Evolutionary conservation across 1,139 yeast genomes (phyloP).

Genomic region (Kurtzmaniella quercitrusa): DNA sequence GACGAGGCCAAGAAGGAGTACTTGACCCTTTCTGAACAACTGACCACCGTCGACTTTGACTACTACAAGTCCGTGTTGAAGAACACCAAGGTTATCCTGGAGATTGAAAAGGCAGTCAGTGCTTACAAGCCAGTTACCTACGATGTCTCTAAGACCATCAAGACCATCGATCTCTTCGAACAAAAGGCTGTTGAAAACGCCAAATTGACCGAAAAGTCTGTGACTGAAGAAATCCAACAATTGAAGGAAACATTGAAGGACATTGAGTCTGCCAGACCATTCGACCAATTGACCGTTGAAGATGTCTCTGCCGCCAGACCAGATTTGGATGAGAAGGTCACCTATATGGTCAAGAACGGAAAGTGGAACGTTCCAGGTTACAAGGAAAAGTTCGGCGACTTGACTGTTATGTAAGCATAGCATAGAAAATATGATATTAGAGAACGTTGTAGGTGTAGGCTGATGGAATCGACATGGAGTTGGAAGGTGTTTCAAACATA

Average conservation of each 20-base stretch:
- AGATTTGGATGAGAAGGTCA: slow-evolving; percentile 93
- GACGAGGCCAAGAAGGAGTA: slow-evolving; percentile 92
- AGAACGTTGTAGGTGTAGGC: background rate
- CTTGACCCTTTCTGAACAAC: slow-evolving; percentile 63
- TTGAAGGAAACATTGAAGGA: slow-evolving; percentile 85
- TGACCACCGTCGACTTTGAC: slow-evolving; percentile 74
- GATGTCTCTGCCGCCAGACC: slow-evolving; percentile 95
- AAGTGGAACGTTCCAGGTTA: slow-evolving; percentile 98
- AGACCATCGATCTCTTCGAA: slow-evolving; percentile 91
- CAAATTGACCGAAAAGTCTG: slow-evolving; percentile 85
- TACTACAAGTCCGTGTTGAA: slow-evolving; percentile 77
- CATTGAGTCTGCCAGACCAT: slow-evolving; percentile 96
- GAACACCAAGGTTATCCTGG: slow-evolving; percentile 76
- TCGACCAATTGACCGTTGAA: slow-evolving; percentile 92
- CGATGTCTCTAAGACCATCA: slow-evolving; percentile 85
- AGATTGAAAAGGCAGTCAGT: slow-evolving; percentile 73
- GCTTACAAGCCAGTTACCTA: slow-evolving; percentile 78
- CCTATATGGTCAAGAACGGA: slow-evolving; percentile 93
- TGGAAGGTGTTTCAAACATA: too few relatives aligned
- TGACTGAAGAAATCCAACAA: slow-evolving; percentile 78
- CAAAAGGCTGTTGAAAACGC: slow-evolving; percentile 96
- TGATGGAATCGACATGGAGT: too few relatives aligned
- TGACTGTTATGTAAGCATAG: slow-evolving; percentile 78
- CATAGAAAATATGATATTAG: slow-evolving; percentile 5
- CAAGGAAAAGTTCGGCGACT: slow-evolving; percentile 95